Base-by-base conservation (phyloP, 805 yeast species). In the Candida ortonii region DNA sequence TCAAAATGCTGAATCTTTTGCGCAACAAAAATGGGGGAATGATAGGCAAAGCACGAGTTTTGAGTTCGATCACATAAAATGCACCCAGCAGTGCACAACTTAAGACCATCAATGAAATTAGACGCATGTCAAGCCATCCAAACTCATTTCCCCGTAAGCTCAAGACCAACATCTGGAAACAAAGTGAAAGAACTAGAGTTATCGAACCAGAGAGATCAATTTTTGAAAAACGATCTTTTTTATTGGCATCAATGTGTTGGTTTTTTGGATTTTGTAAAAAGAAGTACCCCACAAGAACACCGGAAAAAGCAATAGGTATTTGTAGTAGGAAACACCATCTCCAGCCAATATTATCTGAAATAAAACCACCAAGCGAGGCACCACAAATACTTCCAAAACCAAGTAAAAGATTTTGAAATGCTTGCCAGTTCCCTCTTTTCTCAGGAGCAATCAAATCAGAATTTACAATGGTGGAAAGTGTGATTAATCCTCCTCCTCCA, bases 401-500 rank as follows among this genome's bases (percentile, higher is more conserved):
- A 50, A 71, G 84, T 25, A 75, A 74, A 16, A 85, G 65, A 54
- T 85, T 85, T 22, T 82, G 84, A 30, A 83, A 49, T 0, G 95
- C 95, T 53, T 86, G 95, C 58, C 74, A 83, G 26, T 81, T 57
- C 2, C 90, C 94, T 34, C 95, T 67, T 25, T 78, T 73, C 31
- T 88, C 67, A 44, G 84, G 68, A 3, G 89, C 79, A 21, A 85
- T 78, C 30, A 84, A 64, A 54, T 85, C 94, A 23, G 83, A 73
- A 52, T 79, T 71, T 8, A 85, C 70, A 35, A 84, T 80, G 12
- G 90, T 79, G 18, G 83, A 73, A 46, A 84, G 63, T 0, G 87
- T 71, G 35, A 79, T 73, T 51, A 84, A 70, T 2, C 95, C 94
- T 3, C 93, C 88, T 11, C 88, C 93, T 16, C 94, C 94, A 34